phyloP scores from a whole-genome alignment of 257 asterid genomes.

The Primulina eburnea region DNA sequence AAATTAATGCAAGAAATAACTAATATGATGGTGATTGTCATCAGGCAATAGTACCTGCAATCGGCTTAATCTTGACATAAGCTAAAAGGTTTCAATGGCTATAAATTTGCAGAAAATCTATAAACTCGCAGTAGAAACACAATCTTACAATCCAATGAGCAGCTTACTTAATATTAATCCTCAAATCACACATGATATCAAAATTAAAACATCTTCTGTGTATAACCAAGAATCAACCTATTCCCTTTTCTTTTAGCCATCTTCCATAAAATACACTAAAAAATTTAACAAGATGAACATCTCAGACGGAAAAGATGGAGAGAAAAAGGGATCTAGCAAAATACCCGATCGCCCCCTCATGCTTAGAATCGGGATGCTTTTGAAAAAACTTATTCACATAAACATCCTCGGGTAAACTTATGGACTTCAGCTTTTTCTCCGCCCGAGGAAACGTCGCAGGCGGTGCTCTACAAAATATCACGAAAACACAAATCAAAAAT shows the following conservation, averaged over 20 bases:
- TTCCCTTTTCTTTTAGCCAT: not conserved
- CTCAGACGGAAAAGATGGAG: not conserved
- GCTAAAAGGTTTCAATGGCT: constrained; percentile 7
- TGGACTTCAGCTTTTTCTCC: constrained; percentile 58
- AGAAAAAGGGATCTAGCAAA: constrained; percentile 10
- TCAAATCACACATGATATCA: not conserved
- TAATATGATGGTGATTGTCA: not conserved
- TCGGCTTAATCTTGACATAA: not conserved
- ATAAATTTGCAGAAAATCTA: constrained; percentile 4
- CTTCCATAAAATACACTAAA: not conserved
- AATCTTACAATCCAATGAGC: constrained; percentile 2
- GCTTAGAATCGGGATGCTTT: constrained; percentile 67
- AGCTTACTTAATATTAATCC: not conserved
- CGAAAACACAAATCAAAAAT: constrained; percentile 8
- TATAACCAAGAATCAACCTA: constrained; percentile 7
- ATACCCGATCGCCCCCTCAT: constrained; percentile 78
- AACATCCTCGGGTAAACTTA: constrained; percentile 76
- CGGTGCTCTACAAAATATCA: constrained; percentile 55
- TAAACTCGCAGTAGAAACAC: not conserved
- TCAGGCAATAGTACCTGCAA: not conserved
- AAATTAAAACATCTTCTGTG: not conserved
- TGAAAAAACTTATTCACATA: constrained; percentile 63
- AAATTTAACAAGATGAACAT: no score
- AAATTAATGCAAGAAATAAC: not conserved
- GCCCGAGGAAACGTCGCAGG: constrained; percentile 82